Evolutionary conservation across 1,284 basidiomycete species (phyloP), one percentile per base, ranked within the genome.

Genomic region (Farysia itapuensis): DNA sequence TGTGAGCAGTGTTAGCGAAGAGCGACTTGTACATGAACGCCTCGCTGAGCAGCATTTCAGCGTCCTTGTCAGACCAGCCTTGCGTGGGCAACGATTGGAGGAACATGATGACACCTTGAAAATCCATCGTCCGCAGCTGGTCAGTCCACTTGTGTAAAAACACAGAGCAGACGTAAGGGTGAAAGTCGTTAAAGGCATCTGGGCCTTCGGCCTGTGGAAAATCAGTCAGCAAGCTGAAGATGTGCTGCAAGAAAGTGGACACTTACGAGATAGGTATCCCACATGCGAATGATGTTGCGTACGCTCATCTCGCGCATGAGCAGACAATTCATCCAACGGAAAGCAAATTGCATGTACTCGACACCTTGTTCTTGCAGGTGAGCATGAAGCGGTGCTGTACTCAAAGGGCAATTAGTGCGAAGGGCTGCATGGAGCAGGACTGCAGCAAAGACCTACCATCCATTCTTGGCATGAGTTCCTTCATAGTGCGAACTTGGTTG

Each of bases 71-170:
- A 5, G 85, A 85, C 94, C 95, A 98, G 39, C 84, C 83, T 70
- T 94, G 89, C 2, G 94, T 98, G 8, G 95, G 94, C 4, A 96
- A 82, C 4, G 89, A 90, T 78, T 98, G 94, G 3, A 98, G 82
- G 80, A 96, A 98, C 88, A 98, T 97, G 78, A 98, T 98, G 77
- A 97, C 95, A 39, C 90, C 91, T 90, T 75, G 73, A 32, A 76
- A 76, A 32, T 76, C 74, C 73, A 76, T 75, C 30, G 54, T 48
- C 19, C 39, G 42, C 19, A 76, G 54, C 46, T 64, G 47, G 5
- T 52, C 57, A 24, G 64, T 68, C 74, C 74, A 76, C 37, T 67
- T 67, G 57, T 67, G 61, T 36, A 76, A 39, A 21, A 76, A 72
- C 8, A 71, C 74, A 12, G 69, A 66, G 45, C 74, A 76, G 21